phyloP scores from a whole-genome alignment of 2,329 filamentous ascomycete species.

The Fusarium veterinarium region DNA sequence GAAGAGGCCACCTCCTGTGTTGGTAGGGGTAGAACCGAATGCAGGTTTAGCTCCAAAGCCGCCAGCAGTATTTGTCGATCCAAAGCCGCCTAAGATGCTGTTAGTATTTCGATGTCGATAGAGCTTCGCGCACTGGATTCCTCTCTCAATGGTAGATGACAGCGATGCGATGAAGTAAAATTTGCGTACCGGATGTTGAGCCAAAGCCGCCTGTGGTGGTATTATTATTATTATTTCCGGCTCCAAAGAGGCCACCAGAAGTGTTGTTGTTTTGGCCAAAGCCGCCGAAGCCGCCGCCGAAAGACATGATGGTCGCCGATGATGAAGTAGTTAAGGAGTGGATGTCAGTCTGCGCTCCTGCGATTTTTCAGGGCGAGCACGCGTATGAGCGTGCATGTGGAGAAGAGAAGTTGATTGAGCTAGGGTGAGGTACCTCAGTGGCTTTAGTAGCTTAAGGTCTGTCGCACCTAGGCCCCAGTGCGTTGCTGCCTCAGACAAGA shows the following conservation, averaged over 20 bases:
- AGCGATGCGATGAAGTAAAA: constrained; percentile 23
- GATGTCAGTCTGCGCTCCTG: constrained; percentile 21
- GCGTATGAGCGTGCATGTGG: constrained; percentile 3
- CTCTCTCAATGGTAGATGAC: constrained; percentile 32
- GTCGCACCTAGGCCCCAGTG: constrained; percentile 33
- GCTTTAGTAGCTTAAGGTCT: constrained; percentile 25
- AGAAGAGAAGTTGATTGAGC: constrained; percentile 29
- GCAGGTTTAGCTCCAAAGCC: constrained; percentile 62
- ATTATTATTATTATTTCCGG: constrained; percentile 44
- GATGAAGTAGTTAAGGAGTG: constrained; percentile 23
- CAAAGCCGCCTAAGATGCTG: constrained; percentile 51
- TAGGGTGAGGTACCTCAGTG: constrained; percentile 38
- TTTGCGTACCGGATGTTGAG: constrained; percentile 49
- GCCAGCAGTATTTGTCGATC: constrained; percentile 48
- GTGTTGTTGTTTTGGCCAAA: constrained; percentile 64
- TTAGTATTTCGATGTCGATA: constrained; percentile 34
- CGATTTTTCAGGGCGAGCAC: constrained; percentile 3
- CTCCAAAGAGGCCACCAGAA: constrained; percentile 60
- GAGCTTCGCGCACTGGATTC: constrained; percentile 15
- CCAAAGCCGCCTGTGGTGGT: constrained; percentile 53
- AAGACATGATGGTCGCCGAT: constrained; percentile 61
- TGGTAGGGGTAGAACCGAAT: constrained; percentile 61
- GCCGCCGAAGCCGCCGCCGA: constrained; percentile 60
- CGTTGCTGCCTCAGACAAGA: constrained; percentile 53
- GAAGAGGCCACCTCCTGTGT: constrained; percentile 58